phyloP scores from a whole-genome alignment of 2,329 filamentous ascomycete species.

The Venturia oleaginea region DNA sequence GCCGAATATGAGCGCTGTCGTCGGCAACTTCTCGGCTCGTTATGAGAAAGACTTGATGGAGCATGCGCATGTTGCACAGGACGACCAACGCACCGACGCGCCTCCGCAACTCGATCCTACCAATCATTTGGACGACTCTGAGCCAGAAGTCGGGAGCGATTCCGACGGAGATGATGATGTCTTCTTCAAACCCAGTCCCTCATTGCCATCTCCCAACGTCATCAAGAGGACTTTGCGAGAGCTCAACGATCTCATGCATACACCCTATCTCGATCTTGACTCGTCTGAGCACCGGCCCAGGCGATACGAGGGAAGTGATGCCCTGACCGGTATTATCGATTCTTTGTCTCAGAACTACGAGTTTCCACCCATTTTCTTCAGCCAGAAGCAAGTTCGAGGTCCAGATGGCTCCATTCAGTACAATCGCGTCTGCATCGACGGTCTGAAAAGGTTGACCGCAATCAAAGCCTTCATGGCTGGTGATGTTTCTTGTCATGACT shows the following conservation, averaged over 20 bases:
- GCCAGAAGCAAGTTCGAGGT: conserved; percentile 22
- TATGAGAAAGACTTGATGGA: not conserved
- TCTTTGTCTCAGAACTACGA: conserved; percentile 33
- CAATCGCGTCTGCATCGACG: conserved; percentile 36
- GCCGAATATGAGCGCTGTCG: not conserved
- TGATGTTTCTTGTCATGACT: conserved; percentile 35
- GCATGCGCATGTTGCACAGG: not conserved
- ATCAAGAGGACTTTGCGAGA: conserved; percentile 1
- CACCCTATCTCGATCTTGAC: conserved; percentile 31
- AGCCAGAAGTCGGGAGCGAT: not conserved
- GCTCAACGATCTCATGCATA: conserved; percentile 21
- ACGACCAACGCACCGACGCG: not conserved
- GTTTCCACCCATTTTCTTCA: conserved; percentile 41
- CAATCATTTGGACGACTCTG: not conserved
- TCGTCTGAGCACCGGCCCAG: conserved; percentile 23
- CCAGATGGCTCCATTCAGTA: conserved; percentile 18
- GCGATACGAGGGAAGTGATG: conserved; percentile 30
- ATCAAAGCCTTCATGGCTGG: conserved; percentile 37
- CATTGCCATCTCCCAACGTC: conserved; percentile 1
- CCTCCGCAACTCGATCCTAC: not conserved
- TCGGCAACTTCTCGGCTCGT: not conserved
- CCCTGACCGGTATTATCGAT: conserved; percentile 27
- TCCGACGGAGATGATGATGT: conserved; percentile 9
- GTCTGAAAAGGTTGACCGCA: conserved; percentile 40
- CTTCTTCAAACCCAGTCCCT: conserved; percentile 6